Conservation (phyloP, 1,284 basidiomycete genomes). For the Boletellus dicymbophilus region DNA sequence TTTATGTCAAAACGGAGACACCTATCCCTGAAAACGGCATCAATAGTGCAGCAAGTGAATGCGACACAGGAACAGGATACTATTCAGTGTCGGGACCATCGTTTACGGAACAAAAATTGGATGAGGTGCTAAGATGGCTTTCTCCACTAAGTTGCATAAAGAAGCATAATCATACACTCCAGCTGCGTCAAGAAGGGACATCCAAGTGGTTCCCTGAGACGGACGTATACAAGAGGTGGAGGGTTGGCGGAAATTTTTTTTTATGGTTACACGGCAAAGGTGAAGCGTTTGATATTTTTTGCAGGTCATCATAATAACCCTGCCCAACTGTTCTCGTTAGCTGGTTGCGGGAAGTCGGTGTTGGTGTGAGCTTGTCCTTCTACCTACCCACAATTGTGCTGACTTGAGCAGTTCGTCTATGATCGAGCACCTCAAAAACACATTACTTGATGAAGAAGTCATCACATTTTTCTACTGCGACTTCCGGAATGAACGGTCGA, state of each 20-base stretch:
- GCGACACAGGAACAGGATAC: too few relatives aligned
- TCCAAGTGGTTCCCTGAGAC: not conserved
- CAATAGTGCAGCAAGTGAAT: not conserved
- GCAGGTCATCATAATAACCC: not conserved
- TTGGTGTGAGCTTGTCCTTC: not conserved
- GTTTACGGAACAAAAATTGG: not conserved
- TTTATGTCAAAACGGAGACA: not conserved
- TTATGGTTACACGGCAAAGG: slow-evolving; percentile 4
- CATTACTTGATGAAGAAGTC: not conserved
- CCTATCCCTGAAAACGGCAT: not conserved
- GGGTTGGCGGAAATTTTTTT: not conserved
- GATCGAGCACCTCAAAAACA: slow-evolving; percentile 1
- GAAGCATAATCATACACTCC: not conserved
- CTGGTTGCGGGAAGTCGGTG: slow-evolving; percentile 2
- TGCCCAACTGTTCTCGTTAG: not conserved
- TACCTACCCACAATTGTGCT: too few relatives aligned
- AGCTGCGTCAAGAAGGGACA: not conserved
- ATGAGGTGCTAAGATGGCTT: slow-evolving; percentile 1
- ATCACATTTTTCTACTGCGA: slow-evolving; percentile 19
- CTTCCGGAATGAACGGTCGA: slow-evolving; percentile 10
- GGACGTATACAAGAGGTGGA: not conserved
- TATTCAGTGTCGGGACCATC: not conserved
- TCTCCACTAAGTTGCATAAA: not conserved
- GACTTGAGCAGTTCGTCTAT: not conserved
- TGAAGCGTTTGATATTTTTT: not conserved